A percentile compares a stretch with the other conserved stretches of the same genome.
These are phyloP conservation scores for Tolypocladium capitatum DNA, from an alignment of 2,329 filamentous ascomycete genomes.

Conservation along the genomic window DNA sequence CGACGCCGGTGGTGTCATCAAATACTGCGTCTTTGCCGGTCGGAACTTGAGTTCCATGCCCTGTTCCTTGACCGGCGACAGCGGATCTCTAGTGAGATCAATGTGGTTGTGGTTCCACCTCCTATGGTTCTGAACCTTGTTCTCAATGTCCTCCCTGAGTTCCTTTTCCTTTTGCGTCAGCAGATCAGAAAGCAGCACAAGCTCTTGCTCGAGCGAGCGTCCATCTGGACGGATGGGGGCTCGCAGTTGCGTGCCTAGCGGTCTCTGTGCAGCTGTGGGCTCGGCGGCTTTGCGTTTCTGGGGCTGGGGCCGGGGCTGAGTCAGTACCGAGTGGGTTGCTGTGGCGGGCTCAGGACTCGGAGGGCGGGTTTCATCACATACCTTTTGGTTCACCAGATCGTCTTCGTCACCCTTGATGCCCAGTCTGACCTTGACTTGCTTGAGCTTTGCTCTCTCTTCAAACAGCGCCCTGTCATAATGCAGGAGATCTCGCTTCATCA, in stretches of 20 bases:
- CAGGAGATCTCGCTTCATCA: slow-evolving; percentile 65
- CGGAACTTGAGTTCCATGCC: slow-evolving; percentile 51
- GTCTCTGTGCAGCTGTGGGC: slow-evolving; percentile 44
- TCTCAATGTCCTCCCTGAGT: slow-evolving; percentile 70
- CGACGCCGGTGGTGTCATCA: slow-evolving; percentile 51
- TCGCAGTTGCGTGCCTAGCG: slow-evolving; percentile 52
- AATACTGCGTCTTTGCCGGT: slow-evolving; percentile 57
- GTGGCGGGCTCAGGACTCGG: neutral
- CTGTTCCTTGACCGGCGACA: slow-evolving; percentile 63
- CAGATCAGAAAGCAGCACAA: slow-evolving; percentile 63
- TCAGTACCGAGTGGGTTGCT: slow-evolving; percentile 17
- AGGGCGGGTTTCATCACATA: slow-evolving; percentile 27
- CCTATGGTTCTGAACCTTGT: slow-evolving; percentile 75
- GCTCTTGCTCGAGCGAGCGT: slow-evolving; percentile 62
- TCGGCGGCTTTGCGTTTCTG: slow-evolving; percentile 58
- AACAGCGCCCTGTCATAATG: slow-evolving; percentile 66
- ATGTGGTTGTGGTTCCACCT: slow-evolving; percentile 86
- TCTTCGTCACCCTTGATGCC: slow-evolving; percentile 89
- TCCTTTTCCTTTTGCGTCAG: slow-evolving; percentile 70
- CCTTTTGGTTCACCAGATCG: slow-evolving; percentile 88
- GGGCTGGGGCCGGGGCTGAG: slow-evolving; percentile 34
- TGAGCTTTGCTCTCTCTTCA: slow-evolving; percentile 67
- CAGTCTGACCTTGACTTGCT: slow-evolving; percentile 77
- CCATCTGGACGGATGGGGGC: slow-evolving; percentile 58
- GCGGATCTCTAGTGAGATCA: slow-evolving; percentile 73